A percentile compares a stretch with the other conserved stretches of the same genome.
phyloP scores from a whole-genome alignment of 176 grass and related monocot species.

The Olyra latifolia region DNA sequence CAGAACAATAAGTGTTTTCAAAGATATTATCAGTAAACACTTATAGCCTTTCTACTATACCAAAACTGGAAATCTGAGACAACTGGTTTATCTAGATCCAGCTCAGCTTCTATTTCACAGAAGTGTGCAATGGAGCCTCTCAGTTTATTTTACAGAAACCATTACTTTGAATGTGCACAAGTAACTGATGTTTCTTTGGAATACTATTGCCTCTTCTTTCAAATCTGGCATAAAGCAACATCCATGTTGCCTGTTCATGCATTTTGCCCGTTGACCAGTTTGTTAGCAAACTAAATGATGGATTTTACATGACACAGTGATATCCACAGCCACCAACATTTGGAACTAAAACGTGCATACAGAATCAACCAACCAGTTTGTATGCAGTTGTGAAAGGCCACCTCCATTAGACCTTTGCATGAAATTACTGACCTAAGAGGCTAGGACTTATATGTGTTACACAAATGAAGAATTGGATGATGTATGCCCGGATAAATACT shows the following conservation, averaged over 20 bases:
- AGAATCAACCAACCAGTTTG: not conserved
- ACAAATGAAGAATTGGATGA: not conserved
- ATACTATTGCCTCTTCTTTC: slow-evolving; percentile 1
- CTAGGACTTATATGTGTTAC: not conserved
- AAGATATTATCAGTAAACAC: not conserved
- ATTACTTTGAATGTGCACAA: not conserved
- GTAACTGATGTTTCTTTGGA: not conserved
- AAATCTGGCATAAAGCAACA: not conserved
- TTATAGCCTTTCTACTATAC: not conserved
- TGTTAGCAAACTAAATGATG: slow-evolving; percentile 11
- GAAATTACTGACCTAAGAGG: not conserved
- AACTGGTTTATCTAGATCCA: not conserved
- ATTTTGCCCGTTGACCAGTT: not conserved
- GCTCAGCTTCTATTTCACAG: not conserved
- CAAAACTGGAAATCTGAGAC: not conserved
- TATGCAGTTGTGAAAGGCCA: not conserved
- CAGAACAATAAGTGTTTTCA: not conserved
- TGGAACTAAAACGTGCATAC: not conserved
- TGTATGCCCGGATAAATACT: not conserved
- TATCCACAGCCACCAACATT: not conserved
- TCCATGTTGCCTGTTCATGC: not conserved
- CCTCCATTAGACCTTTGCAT: not conserved
- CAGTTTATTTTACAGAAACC: not conserved
- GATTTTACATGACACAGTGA: not conserved
- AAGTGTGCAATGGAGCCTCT: not conserved